Base-by-base conservation (phyloP, 345 rosid genomes). In the Cardamine resedifolia region DNA sequence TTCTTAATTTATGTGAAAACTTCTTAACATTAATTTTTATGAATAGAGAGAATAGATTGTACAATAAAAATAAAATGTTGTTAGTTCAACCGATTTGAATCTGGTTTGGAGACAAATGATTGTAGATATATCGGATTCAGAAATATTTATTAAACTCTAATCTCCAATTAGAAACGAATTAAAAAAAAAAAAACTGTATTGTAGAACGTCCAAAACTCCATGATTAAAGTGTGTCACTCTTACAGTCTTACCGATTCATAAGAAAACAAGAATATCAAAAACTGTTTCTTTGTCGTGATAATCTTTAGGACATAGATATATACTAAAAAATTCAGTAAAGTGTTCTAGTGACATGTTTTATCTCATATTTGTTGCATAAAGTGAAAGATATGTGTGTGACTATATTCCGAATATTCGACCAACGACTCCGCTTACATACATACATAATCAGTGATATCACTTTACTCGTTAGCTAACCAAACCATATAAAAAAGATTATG, bases 371-470 rank as follows among this genome's bases (percentile, higher is more conserved):
- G 19, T 64, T 64, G 59, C 24, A 73, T 26, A 56, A 65, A 73
- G 71, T 56, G 58, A 64, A 45, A 15, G 16, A 72, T 26, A 56
- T 34, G 52, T 12, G 30, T 73, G 34, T 36, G 28, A 23, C 57
- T 64, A 34, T 65, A 47, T 65, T 34, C 52, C 67, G 61, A 74
- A 58, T 66, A 74, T 74, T 74, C 78, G 47, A 26, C 53, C 60
- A 58, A 74, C 27, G 60, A 48, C 62, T 72, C 11, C n/a, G 36
- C 21, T 20, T 33, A 39, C n/a, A n/a, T n/a, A n/a, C 43, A 6
- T 47, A 18, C 27, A 20, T 44, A 19, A 39, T 28, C 58, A 58
- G 10, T 61, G 24, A 61, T 11, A 27, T 34, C 36, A 47, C 39
- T 38, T 50, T 51, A 30, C 4, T 39, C 24, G 11, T 43, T 18